Conservation (phyloP, 1,284 basidiomycete genomes). For the Apiotrichum gamsii region DNA sequence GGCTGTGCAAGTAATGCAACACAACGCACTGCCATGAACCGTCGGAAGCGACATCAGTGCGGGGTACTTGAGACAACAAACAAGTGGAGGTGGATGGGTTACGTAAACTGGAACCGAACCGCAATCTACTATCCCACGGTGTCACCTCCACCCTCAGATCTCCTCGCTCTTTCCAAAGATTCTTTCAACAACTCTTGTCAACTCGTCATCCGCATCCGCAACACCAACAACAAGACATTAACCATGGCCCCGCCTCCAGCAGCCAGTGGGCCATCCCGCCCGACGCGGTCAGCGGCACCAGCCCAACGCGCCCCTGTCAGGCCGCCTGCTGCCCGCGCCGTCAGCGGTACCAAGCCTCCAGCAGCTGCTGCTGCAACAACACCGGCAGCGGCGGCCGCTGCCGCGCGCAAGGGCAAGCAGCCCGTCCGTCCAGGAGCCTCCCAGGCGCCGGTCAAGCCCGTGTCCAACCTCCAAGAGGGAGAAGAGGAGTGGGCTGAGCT, state of each 20-base stretch:
- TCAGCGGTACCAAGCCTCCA: conserved; percentile 3
- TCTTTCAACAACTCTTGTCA: neutral
- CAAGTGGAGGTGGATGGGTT: too few species aligned
- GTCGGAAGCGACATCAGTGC: too few species aligned
- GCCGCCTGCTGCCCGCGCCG: conserved; percentile 5
- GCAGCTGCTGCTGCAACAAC: neutral
- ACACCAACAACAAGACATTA: neutral
- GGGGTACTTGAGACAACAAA: too few species aligned
- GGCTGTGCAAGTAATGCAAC: too few species aligned
- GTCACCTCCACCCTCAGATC: neutral
- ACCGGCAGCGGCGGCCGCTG: conserved; percentile 7
- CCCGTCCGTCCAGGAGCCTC: conserved; percentile 17
- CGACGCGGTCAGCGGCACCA: neutral
- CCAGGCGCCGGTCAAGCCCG: neutral
- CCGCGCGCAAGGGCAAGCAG: conserved; percentile 24
- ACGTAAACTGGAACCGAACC: too few species aligned
- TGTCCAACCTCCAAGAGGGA: conserved; percentile 19
- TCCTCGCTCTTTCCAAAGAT: neutral
- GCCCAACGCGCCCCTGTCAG: neutral
- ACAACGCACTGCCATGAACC: too few species aligned
- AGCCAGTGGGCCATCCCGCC: conserved; percentile 3
- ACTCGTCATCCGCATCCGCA: neutral
- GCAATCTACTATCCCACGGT: conserved; percentile 2
- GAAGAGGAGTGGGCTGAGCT: conserved; percentile 46
- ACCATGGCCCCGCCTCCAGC: conserved; percentile 3